Evolutionary conservation across 495 filamentous ascomycete genomes (phyloP).

Genomic region (Parmelia sp.): DNA sequence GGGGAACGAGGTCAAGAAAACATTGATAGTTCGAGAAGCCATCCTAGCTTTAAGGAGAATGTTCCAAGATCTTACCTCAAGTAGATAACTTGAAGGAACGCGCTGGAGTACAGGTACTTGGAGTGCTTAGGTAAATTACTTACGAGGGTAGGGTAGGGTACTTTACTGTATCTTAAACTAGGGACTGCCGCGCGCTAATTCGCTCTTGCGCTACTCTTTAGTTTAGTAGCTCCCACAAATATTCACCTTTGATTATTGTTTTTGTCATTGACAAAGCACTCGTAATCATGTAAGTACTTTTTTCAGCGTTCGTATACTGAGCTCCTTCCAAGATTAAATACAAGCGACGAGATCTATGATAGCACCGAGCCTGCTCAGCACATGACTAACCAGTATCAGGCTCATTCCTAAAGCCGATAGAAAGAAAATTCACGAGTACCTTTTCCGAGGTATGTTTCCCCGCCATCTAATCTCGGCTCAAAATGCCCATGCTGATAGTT

Average conservation of each 20-base stretch:
- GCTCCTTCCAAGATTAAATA: neutral
- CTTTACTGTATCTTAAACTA: no score
- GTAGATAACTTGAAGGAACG: no score
- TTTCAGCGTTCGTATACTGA: neutral
- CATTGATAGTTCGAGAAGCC: constrained; percentile 56
- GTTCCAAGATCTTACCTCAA: no score
- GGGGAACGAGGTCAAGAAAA: constrained; percentile 75
- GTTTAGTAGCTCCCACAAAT: constrained; percentile 4
- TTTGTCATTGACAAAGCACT: no score
- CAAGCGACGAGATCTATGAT: neutral
- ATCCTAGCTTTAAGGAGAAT: constrained; percentile 26
- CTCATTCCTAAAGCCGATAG: constrained; percentile 99
- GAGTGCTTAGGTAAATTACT: no score
- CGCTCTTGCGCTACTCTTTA: neutral
- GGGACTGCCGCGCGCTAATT: neutral
- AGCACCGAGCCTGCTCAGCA: neutral
- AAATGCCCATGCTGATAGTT: neutral
- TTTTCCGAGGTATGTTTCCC: constrained; percentile 78
- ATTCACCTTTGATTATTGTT: no score
- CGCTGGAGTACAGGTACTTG: no score
- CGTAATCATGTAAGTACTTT: constrained; percentile 50
- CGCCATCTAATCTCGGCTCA: constrained; percentile 12
- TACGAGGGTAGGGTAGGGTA: no score
- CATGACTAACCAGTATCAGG: constrained; percentile 41
- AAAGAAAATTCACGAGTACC: constrained; percentile 99